Evolutionary conservation across 2,329 filamentous ascomycete genomes (phyloP).

Genomic region (Aspergillus unguis): DNA sequence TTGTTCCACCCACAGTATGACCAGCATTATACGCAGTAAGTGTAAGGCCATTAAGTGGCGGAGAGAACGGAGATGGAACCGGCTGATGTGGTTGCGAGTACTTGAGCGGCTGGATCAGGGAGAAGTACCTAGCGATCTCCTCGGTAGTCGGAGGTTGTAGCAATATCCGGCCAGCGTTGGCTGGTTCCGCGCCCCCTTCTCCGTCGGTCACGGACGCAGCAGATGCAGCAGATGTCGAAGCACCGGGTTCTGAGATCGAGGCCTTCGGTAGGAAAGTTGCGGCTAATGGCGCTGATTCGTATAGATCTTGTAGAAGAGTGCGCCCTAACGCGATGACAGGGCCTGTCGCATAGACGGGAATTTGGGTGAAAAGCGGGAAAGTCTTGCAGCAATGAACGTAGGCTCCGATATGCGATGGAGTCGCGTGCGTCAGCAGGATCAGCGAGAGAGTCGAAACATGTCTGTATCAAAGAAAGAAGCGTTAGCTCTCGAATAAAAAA

Average conservation of each 20-base stretch:
- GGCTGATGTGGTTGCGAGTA: conserved; percentile 97
- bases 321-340: conserved; percentile 92
- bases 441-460: conserved; percentile 89
- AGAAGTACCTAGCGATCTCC: conserved; percentile 91
- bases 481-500: neutral
- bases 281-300: conserved; percentile 82
- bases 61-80: conserved; percentile 78
- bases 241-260: conserved; percentile 60
- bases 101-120: conserved; percentile 84
- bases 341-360: conserved; percentile 90
- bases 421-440: conserved; percentile 92
- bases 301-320: conserved; percentile 86
- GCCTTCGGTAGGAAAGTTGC: conserved; percentile 74
- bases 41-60: conserved; percentile 82
- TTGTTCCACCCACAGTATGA: conserved; percentile 91
- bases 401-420: conserved; percentile 83
- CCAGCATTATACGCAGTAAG: conserved; percentile 97
- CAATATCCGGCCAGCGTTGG: conserved; percentile 47
- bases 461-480: conserved; percentile 45
- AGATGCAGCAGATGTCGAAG: conserved; percentile 43
- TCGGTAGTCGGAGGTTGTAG: conserved; percentile 72
- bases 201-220: conserved; percentile 28
- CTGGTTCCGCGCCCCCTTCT: conserved; percentile 31
- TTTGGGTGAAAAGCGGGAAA: conserved; percentile 83
- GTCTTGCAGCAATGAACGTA: conserved; percentile 97